Base-by-base conservation (phyloP, 352 stramenopile species). In the Phytophthora pisi region DNA sequence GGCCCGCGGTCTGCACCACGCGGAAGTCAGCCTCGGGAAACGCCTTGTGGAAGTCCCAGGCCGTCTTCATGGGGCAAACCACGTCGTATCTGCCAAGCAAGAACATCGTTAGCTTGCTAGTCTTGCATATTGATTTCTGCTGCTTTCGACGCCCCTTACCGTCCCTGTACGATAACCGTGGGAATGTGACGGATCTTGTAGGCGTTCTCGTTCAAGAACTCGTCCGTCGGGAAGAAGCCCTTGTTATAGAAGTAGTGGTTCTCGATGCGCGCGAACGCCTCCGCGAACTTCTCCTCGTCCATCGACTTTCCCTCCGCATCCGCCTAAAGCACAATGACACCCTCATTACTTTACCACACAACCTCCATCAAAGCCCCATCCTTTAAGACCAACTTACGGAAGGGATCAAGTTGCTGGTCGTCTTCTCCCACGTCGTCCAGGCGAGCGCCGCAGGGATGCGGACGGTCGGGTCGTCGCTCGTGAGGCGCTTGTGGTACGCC, bases 171-270 rank as follows among this genome's bases (percentile, higher is more conserved):
- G 57, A 98, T 97, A 2, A 97, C 85, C 4, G 87, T 96, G 7
- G 92, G 92, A 68, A 98, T 97, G 73, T 98, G 86, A 47, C 87
- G 85, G 71, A 98, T 97, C 78, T 95, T 95, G 74, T 92, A 77
- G 36, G 85, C 84, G 63, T 98, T 92, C 54, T 97, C 88, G 46
- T 97, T 88, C 51, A 98, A 65, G 57, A 95, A 97, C 49, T 90
- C 81, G 64, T 96, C 86, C 23, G 50, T 81, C 7, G 89, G 84
- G 72, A 98, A 97, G 74, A 96, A 98, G 20, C 89, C 93, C 50
- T 91, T 86, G 77, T 98, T 86, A 42, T 92, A 69, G 30, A 98
- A 98, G 73, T 96, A 98, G 68, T 98, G 92, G 78, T 96, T 97
- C 76, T 98, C 93, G 62, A 98, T 98, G 50, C 92, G 85, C 28